Percentiles rank a stretch among this genome's conserved stretches.
Evolutionary conservation across 1,284 basidiomycete species (phyloP).

Genomic region (Hemileia vastatrix): DNA sequence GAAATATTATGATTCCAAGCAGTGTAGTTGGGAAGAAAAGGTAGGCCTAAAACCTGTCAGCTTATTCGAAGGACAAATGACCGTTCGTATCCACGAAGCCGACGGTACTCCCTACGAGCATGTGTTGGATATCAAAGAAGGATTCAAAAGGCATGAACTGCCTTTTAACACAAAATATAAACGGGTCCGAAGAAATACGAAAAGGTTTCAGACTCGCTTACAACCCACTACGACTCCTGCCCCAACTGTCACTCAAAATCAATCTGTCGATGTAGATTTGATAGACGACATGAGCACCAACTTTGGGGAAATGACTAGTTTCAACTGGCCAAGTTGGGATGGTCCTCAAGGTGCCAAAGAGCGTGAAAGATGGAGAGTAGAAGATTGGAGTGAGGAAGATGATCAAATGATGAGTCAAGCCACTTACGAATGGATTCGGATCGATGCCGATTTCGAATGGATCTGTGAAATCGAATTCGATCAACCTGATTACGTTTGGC

Average conservation of each 20-base stretch:
- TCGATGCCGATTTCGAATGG: conserved; percentile 99
- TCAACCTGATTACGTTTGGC: conserved; percentile 98
- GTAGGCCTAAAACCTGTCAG: conserved; percentile 62
- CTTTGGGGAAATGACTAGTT: too few relatives aligned
- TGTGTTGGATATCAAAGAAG: conserved; percentile 77
- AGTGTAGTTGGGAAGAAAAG: conserved; percentile 57
- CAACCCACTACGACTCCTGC: conserved; percentile 85
- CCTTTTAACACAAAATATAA: conserved; percentile 99
- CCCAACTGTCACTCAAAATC: conserved; percentile 76
- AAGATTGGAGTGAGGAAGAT: conserved; percentile 96
- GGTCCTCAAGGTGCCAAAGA: conserved; percentile 71
- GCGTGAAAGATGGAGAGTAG: conserved; percentile 86
- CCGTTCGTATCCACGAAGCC: conserved; percentile 95
- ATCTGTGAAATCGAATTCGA: conserved; percentile 82
- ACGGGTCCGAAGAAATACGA: conserved; percentile 84
- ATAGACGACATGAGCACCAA: too few relatives aligned
- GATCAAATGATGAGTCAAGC: conserved; percentile 85
- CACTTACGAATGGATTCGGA: conserved; percentile 98
- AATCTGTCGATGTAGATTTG: conserved; percentile 84
- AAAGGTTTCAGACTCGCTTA: conserved; percentile 85
- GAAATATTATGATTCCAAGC: conserved; percentile 53
- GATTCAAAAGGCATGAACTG: conserved; percentile 85
- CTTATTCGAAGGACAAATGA: conserved; percentile 94
- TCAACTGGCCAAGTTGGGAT: conserved; percentile 94
- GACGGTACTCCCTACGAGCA: conserved; percentile 99